Evolutionary conservation across 148 eudicot species (phyloP).

Genomic region (Amaranthus cruentus): DNA sequence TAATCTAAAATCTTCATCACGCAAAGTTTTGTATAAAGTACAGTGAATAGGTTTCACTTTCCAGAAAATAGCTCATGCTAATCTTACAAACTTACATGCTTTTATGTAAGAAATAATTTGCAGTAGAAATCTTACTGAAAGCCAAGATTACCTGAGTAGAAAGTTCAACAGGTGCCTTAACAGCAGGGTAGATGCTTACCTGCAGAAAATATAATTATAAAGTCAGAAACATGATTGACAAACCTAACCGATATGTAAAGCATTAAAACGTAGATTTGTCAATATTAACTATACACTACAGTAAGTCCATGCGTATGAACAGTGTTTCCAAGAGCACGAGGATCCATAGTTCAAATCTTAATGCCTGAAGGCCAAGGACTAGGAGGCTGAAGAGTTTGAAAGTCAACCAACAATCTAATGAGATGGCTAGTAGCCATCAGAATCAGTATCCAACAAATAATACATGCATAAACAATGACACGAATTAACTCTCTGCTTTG

Average conservation of each 20-base stretch:
- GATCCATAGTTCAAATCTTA: not conserved
- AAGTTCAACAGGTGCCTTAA: slow-evolving; percentile 75
- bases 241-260: slow-evolving; percentile 6
- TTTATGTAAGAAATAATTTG: not conserved
- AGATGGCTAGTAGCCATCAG: not conserved
- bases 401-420: not conserved
- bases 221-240: slow-evolving; percentile 6
- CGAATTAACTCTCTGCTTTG: too few species aligned
- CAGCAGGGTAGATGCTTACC: slow-evolving; percentile 85
- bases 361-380: not conserved
- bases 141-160: slow-evolving; percentile 60
- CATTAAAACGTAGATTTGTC: not conserved
- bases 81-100: not conserved
- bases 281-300: not conserved
- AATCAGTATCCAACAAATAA: not conserved
- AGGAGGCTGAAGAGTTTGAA: not conserved
- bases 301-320: not conserved
- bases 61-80: not conserved
- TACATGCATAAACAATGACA: not conserved
- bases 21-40: not conserved
- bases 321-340: not conserved
- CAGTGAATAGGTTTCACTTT: not conserved
- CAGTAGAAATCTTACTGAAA: not conserved
- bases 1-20: not conserved
- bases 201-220: slow-evolving; percentile 24